Base-by-base conservation (phyloP, 768 basidiomycete genomes). In the Amanita rubescens region DNA sequence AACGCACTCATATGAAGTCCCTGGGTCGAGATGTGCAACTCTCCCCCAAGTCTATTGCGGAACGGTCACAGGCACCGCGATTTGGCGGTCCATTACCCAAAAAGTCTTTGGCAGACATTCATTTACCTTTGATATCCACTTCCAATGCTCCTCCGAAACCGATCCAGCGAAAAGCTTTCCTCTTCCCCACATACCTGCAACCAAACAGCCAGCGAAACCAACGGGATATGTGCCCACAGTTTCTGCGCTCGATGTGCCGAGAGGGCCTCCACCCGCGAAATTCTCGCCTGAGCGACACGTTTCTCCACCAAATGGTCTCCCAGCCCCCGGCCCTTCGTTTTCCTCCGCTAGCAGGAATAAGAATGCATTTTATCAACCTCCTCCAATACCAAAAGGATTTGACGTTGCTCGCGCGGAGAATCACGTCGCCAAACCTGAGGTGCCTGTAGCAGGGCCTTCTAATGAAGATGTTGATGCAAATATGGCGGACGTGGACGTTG, bases 301-400 rank as follows among this genome's bases (percentile, higher is more conserved):
- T 53, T 57, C 17, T 53, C 57, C 11, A 38, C 57, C 24, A 58
- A 32, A 27, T 47, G 62, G 30, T 47, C 58, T 55, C 33, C 65
- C 51, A 63, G 63, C 12, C 54, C 72, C 57, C 8, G 54, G 51
- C 11, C 59, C 63, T 24, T 49, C 60, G 2, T 80, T 83, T 52
- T 71, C 74, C 6, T 73, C 75, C 1, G 82, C 85, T 1, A 76
- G 75, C 47, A 71, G 70, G 30, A 73, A 75, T 8, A 74, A 71
- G 20, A 88, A 87, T 57, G 86, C 86, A 3, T 88, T 88, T 62
- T 87, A 81, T 61, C 72, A 76, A 34, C 84, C 82, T 0, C 75
- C 80, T 10, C 51, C 63, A 1, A 63, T 61, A 55, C 59, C 58
- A 15, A 70, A 69, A 51, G 69, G 68, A 33, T 25, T 56, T 42